phyloP scores from a whole-genome alignment of 257 asterid genomes.

The Ajuga chamaepitys region DNA sequence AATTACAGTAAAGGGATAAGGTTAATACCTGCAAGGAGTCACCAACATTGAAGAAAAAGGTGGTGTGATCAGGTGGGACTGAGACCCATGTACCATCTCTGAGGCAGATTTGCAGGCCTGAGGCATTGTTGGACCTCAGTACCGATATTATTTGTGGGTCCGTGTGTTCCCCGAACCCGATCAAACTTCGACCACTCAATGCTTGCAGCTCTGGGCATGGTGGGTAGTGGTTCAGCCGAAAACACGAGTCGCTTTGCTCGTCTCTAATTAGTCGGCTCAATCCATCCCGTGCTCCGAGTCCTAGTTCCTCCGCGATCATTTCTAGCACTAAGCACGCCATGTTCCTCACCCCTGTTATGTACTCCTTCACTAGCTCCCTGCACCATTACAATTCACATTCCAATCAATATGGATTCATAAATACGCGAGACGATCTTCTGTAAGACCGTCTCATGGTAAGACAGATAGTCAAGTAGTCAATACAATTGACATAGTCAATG shows the following conservation, averaged over 20 bases:
- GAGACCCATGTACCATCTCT: slow-evolving; percentile 40
- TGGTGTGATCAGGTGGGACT: slow-evolving; percentile 40
- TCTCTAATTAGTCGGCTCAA: slow-evolving; percentile 32
- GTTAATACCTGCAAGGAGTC: slow-evolving; percentile 37
- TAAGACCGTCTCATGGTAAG: too few species aligned
- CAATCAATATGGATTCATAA: background rate
- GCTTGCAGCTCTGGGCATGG: slow-evolving; percentile 34
- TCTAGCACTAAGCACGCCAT: slow-evolving; percentile 38
- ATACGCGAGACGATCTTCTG: too few species aligned
- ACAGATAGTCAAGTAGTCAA: too few species aligned
- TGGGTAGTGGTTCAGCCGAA: slow-evolving; percentile 54
- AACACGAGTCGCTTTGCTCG: slow-evolving; percentile 30
- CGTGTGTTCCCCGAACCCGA: slow-evolving; percentile 58
- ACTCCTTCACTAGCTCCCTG: slow-evolving; percentile 36
- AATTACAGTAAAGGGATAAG: background rate
- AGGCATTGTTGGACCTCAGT: slow-evolving; percentile 32
- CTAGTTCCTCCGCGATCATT: slow-evolving; percentile 38
- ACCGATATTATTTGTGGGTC: slow-evolving; percentile 53
- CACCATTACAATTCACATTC: background rate
- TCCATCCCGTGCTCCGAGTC: background rate
- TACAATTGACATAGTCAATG: too few species aligned
- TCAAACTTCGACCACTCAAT: slow-evolving; percentile 25
- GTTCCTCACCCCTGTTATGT: slow-evolving; percentile 19
- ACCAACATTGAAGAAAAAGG: slow-evolving; percentile 48
- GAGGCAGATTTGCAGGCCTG: slow-evolving; percentile 42